A percentile compares a stretch with the other conserved stretches of the same genome.
These are phyloP conservation scores for Neonectria magnoliae DNA, from an alignment of 2,329 filamentous ascomycete genomes.

Conservation along the genomic window DNA sequence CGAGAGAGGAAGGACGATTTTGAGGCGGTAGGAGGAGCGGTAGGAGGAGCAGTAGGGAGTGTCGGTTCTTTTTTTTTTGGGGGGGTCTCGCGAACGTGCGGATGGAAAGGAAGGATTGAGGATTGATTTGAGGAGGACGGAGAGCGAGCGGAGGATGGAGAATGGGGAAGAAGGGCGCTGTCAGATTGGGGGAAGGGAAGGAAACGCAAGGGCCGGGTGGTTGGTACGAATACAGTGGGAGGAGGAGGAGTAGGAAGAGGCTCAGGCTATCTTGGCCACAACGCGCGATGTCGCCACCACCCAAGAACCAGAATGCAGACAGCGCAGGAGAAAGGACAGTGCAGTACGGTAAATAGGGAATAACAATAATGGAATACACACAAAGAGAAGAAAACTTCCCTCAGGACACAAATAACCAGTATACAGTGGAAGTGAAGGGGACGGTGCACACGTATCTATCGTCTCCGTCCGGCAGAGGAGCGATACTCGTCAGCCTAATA, in stretches of 20 bases:
- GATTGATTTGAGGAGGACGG: slow-evolving; percentile 18
- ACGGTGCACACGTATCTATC: not conserved
- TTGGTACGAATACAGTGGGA: slow-evolving; percentile 23
- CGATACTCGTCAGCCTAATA: not conserved
- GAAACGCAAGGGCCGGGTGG: slow-evolving; percentile 25
- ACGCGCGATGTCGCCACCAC: slow-evolving; percentile 36
- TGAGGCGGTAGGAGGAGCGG: not conserved
- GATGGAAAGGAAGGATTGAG: slow-evolving; percentile 12
- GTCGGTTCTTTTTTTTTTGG: not conserved
- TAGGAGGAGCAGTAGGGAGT: not conserved
- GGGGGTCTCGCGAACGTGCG: slow-evolving; percentile 4
- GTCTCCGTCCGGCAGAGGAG: slow-evolving; percentile 27
- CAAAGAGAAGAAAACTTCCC: not conserved
- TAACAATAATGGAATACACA: too few relatives aligned
- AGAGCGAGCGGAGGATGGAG: not conserved
- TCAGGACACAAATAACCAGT: not conserved
- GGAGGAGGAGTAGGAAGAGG: not conserved
- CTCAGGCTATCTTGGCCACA: slow-evolving; percentile 27
- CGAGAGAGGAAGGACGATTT: not conserved
- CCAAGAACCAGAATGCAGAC: not conserved
- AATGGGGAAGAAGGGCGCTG: slow-evolving; percentile 10
- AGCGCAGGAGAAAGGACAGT: not conserved
- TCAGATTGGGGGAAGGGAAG: slow-evolving; percentile 25
- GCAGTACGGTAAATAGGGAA: not conserved
- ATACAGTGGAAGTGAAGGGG: not conserved